phyloP scores from a whole-genome alignment of 2,329 filamentous ascomycete genomes.

The Purpureocillium lavendulum region DNA sequence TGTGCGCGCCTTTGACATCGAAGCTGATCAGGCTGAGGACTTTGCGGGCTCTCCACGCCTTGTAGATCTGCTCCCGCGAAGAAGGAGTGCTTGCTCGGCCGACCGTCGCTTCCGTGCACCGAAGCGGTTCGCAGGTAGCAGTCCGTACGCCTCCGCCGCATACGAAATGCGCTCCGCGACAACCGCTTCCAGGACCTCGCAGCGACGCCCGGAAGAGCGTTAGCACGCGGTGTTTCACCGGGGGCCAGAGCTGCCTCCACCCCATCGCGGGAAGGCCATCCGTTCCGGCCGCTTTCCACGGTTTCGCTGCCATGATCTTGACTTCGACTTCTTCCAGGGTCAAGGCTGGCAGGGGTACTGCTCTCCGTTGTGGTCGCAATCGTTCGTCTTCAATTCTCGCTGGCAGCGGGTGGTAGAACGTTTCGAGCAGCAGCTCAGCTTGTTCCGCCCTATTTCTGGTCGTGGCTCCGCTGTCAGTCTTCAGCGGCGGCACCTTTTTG shows the following conservation, averaged over 20 bases:
- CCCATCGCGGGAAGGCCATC: conserved; percentile 9
- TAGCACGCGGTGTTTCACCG: conserved; percentile 1
- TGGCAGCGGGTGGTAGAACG: conserved; percentile 9
- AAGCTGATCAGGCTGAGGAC: conserved; percentile 24
- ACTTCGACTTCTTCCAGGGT: conserved; percentile 12
- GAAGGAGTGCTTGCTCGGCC: conserved; percentile 8
- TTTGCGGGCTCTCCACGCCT: conserved; percentile 10
- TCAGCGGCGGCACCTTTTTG: conserved; percentile 13
- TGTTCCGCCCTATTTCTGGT: conserved; percentile 6
- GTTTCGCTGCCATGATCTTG: too few species aligned
- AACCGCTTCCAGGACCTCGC: conserved; percentile 3
- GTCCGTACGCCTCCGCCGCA: conserved; percentile 3
- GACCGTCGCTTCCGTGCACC: conserved; percentile 7
- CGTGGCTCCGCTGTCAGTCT: conserved; percentile 9
- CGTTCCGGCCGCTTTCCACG: conserved; percentile 8
- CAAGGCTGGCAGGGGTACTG: conserved; percentile 4
- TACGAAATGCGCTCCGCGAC: conserved; percentile 6
- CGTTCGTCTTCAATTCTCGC: conserved; percentile 7
- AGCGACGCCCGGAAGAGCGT: neutral
- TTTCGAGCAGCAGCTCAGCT: conserved; percentile 8
- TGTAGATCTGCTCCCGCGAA: conserved; percentile 1
- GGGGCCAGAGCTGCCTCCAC: conserved; percentile 6
- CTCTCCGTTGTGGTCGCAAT: neutral
- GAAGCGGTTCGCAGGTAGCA: conserved; percentile 8
- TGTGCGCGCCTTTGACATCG: conserved; percentile 31